These are phyloP conservation scores for Fomitopsis serialis DNA, from an alignment of 768 basidiomycete species.

Conservation along the genomic window DNA sequence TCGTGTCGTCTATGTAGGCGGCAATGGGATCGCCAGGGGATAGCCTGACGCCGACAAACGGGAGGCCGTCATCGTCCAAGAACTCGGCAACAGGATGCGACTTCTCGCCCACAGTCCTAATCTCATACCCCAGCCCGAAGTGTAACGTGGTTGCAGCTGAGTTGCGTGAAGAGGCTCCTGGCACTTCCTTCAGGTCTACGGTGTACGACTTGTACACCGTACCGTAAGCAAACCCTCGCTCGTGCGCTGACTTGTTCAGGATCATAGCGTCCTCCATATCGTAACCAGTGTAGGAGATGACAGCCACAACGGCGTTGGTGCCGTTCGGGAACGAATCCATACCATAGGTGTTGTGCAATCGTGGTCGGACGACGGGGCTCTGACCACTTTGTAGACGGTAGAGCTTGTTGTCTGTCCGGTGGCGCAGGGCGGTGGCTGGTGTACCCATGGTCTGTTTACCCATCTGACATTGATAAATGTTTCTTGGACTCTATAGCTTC, in stretches of 20 bases:
- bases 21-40: conserved; percentile 75
- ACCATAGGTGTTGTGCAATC: conserved; percentile 87
- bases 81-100: conserved; percentile 42
- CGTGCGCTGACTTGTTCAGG: conserved; percentile 96
- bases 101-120: conserved; percentile 42
- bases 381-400: conserved; percentile 95
- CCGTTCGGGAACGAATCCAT: conserved; percentile 99
- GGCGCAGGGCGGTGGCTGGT: conserved; percentile 84
- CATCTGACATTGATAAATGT: conserved; percentile 98
- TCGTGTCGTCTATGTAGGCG: conserved; percentile 84
- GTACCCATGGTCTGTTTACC: conserved; percentile 99
- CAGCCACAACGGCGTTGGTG: conserved; percentile 97
- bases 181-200: conserved; percentile 80
- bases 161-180: conserved; percentile 58
- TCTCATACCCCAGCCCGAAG: conserved; percentile 82
- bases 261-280: conserved; percentile 99
- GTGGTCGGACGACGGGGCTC: conserved; percentile 90
- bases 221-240: conserved; percentile 95
- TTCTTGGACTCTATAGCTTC: conserved; percentile 65
- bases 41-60: conserved; percentile 66
- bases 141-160: conserved; percentile 65
- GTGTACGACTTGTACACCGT: conserved; percentile 94
- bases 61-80: conserved; percentile 82
- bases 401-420: conserved; percentile 97
- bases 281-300: conserved; percentile 99